Conservation (phyloP, 352 stramenopile genomes). For the Globisporangium apiculatum region DNA sequence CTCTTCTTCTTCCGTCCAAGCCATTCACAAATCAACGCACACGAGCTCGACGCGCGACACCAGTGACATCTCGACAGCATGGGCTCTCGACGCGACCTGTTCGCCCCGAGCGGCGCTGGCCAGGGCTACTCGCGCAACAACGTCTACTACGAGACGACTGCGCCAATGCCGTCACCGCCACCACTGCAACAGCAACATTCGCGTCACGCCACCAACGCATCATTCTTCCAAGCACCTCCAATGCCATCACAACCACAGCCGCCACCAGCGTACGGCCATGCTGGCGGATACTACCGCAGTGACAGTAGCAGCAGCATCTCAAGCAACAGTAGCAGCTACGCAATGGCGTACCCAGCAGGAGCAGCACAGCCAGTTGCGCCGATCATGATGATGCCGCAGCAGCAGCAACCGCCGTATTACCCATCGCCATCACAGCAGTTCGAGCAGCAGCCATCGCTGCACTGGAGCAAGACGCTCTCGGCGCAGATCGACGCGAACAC, state of each 20-base stretch:
- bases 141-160: constrained; percentile 11
- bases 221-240: not conserved
- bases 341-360: not conserved
- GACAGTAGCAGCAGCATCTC: too few species aligned
- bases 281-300: too few species aligned
- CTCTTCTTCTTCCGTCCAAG: too few species aligned
- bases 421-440: not conserved
- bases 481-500: constrained; percentile 14
- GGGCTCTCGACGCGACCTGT: constrained; percentile 5
- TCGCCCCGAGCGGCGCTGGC: not conserved
- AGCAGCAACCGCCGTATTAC: not conserved
- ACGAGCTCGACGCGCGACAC: too few species aligned
- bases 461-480: constrained; percentile 18
- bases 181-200: too few species aligned
- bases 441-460: too few species aligned
- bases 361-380: not conserved
- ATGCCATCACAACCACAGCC: not conserved
- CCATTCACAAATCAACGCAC: too few species aligned
- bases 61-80: not conserved
- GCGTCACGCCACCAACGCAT: not conserved
- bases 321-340: not conserved
- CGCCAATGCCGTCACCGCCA: not conserved
- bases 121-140: constrained; percentile 10
- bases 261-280: not conserved
- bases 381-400: not conserved